phyloP scores from a whole-genome alignment of 2,329 filamentous ascomycete genomes.

The Rhexocercosporidium sp. region DNA sequence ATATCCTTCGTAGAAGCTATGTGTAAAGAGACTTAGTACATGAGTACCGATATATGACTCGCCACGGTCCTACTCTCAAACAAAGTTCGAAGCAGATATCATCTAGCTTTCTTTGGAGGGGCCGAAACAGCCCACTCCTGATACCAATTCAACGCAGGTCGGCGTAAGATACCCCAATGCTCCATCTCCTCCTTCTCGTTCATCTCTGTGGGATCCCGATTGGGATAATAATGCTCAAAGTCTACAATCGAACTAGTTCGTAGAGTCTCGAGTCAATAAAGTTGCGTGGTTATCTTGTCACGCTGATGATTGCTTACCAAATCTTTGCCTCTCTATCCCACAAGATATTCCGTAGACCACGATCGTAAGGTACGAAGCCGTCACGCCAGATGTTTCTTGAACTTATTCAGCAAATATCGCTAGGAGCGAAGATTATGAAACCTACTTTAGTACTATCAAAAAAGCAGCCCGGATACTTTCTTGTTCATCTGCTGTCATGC shows the following conservation, averaged over 20 bases:
- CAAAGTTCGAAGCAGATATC: neutral
- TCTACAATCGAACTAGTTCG: constrained; percentile 14
- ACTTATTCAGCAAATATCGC: neutral
- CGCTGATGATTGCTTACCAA: neutral
- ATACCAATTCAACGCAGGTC: constrained; percentile 14
- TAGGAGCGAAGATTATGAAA: neutral
- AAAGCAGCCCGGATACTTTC: neutral
- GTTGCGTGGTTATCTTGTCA: no score
- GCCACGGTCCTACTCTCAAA: no score
- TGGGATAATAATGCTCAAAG: constrained; percentile 9
- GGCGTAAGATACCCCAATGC: constrained; percentile 7
- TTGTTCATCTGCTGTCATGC: neutral
- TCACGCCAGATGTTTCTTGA: constrained; percentile 7
- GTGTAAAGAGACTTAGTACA: no score
- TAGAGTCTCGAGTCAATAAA: neutral
- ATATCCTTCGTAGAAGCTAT: no score
- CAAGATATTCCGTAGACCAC: constrained; percentile 10
- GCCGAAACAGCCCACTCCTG: constrained; percentile 8
- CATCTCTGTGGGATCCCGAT: neutral
- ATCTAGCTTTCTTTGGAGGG: neutral
- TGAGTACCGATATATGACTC: no score
- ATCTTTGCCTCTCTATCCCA: constrained; percentile 2
- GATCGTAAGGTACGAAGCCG: constrained; percentile 12
- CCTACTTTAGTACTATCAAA: constrained; percentile 1
- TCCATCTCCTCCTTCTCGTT: constrained; percentile 15